A percentile compares a stretch with the other conserved stretches of the same genome.
phyloP scores from a whole-genome alignment of 176 grass and related monocot species.

The Eleusine indica region DNA sequence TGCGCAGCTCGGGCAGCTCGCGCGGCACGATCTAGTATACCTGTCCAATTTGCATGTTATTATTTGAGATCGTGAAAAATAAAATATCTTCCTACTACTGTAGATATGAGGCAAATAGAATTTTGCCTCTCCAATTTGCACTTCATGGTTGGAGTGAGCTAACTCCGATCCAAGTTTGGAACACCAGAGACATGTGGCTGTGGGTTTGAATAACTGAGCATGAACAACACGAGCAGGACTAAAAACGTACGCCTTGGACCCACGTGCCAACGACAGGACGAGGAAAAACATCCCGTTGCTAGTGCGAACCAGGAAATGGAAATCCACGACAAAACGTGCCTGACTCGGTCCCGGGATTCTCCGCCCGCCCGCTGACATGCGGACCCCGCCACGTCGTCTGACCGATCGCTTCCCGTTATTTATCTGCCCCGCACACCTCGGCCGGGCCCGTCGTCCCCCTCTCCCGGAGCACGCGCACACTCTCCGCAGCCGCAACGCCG shows the following conservation, averaged over 20 bases:
- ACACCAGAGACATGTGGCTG: too few species aligned
- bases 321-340: not conserved
- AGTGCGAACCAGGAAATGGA: not conserved
- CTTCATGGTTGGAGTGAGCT: too few species aligned
- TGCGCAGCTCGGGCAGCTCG: too few species aligned
- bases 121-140: too few species aligned
- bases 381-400: not conserved
- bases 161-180: too few species aligned
- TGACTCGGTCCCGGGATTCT: conserved; percentile 25
- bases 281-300: not conserved
- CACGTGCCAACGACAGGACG: not conserved
- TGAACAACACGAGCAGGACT: not conserved
- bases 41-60: too few species aligned
- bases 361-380: not conserved
- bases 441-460: not conserved
- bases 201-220: too few species aligned
- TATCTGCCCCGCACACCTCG: not conserved
- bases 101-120: too few species aligned
- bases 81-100: too few species aligned
- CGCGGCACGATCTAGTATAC: too few species aligned
- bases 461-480: not conserved
- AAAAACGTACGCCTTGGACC: not conserved
- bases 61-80: too few species aligned
- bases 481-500: not conserved
- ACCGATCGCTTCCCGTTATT: conserved; percentile 10